These are phyloP conservation scores for Aspergillus pseudotamarii DNA, from an alignment of 2,329 filamentous ascomycete genomes.

Conservation along the genomic window DNA sequence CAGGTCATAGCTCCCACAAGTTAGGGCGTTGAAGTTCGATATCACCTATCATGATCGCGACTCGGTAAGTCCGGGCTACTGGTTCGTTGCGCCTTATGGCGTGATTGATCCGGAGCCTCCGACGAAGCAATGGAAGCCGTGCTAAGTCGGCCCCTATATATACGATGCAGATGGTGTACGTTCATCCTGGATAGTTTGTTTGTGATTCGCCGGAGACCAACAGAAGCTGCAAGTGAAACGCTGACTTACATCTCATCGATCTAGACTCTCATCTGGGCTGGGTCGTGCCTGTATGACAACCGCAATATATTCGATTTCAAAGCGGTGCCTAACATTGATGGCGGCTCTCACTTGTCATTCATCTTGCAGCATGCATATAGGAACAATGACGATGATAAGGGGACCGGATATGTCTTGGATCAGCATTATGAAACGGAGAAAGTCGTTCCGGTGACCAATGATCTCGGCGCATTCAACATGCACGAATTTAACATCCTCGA, in stretches of 20 bases:
- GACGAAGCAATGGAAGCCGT: conserved; percentile 38
- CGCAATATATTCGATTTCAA: conserved; percentile 52
- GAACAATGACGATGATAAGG: conserved; percentile 42
- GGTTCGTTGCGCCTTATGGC: conserved; percentile 52
- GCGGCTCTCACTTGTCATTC: conserved; percentile 51
- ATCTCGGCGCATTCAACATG: conserved; percentile 40
- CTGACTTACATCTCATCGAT: conserved; percentile 12
- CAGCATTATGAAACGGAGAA: conserved; percentile 48
- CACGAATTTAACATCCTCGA: conserved; percentile 46
- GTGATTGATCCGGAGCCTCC: conserved; percentile 25
- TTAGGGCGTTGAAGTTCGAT: conserved; percentile 30
- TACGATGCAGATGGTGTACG: conserved; percentile 52
- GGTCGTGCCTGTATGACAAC: conserved; percentile 50
- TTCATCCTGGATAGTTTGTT: background rate
- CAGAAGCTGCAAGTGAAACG: background rate
- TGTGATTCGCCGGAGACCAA: conserved; percentile 5
- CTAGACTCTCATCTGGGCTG: conserved; percentile 50
- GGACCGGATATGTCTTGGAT: conserved; percentile 53
- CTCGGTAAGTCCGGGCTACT: conserved; percentile 47
- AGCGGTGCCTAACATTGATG: conserved; percentile 48
- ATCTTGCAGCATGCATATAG: conserved; percentile 38
- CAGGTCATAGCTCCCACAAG: conserved; percentile 26
- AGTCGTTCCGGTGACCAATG: conserved; percentile 33
- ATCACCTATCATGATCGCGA: conserved; percentile 31
- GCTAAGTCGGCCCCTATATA: conserved; percentile 53